A percentile compares a stretch with the other conserved stretches of the same genome.
phyloP scores from a whole-genome alignment of 2,329 filamentous ascomycete genomes.

The Fusarium armeniacum region DNA sequence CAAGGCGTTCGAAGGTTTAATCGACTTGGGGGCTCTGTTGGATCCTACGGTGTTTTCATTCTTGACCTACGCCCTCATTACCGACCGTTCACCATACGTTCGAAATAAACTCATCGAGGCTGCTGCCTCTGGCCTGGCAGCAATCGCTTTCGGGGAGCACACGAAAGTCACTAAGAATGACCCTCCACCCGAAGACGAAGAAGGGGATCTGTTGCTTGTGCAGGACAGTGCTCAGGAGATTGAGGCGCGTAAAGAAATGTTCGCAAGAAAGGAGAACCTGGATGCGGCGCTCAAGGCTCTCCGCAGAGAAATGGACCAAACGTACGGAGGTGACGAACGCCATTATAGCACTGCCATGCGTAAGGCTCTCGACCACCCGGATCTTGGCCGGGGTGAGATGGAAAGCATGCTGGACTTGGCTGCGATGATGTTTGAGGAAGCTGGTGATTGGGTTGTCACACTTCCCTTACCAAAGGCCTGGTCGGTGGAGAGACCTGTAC shows the following conservation, averaged over 20 bases:
- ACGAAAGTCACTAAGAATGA: slow-evolving; percentile 61
- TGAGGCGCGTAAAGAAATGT: slow-evolving; percentile 72
- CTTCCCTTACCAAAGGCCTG: slow-evolving; percentile 59
- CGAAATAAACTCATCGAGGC: slow-evolving; percentile 71
- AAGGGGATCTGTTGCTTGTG: slow-evolving; percentile 57
- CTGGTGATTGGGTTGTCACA: slow-evolving; percentile 59
- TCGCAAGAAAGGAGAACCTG: slow-evolving; percentile 74
- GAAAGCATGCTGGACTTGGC: slow-evolving; percentile 61
- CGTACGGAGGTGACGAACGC: slow-evolving; percentile 56
- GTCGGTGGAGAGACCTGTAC: slow-evolving; percentile 56
- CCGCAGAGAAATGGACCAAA: slow-evolving; percentile 61
- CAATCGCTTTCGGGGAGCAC: slow-evolving; percentile 74
- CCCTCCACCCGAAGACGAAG: slow-evolving; percentile 55
- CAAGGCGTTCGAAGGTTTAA: slow-evolving; percentile 74
- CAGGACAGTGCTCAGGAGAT: slow-evolving; percentile 64
- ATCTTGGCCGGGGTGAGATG: slow-evolving; percentile 59
- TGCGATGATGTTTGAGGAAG: slow-evolving; percentile 63
- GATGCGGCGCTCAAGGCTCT: slow-evolving; percentile 66
- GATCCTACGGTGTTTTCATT: slow-evolving; percentile 69
- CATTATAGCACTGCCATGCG: slow-evolving; percentile 60
- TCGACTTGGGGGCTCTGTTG: slow-evolving; percentile 73
- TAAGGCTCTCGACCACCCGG: slow-evolving; percentile 58
- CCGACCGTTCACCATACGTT: slow-evolving; percentile 74
- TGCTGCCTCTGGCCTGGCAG: slow-evolving; percentile 71
- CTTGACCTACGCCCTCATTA: slow-evolving; percentile 70